These are phyloP conservation scores for Pezicula radicicola DNA, from an alignment of 2,329 filamentous ascomycete species.

Conservation along the genomic window DNA sequence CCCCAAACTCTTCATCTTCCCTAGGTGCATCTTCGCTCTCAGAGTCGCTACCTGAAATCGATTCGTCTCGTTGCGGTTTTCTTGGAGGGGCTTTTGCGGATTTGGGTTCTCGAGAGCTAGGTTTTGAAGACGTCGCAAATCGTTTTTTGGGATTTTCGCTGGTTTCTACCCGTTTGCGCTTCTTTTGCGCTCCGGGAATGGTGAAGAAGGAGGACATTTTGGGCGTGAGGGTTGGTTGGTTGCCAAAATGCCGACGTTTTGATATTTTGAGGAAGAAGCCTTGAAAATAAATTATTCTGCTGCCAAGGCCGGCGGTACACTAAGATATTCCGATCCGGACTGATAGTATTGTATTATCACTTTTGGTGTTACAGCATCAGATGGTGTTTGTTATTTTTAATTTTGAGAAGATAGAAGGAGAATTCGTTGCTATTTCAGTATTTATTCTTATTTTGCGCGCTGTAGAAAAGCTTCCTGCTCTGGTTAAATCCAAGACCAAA, in stretches of 20 bases:
- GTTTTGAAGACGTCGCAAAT: constrained; percentile 39
- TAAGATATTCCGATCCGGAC: background rate
- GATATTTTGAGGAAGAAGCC: background rate
- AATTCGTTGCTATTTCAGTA: too few species aligned
- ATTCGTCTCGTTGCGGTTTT: constrained; percentile 51
- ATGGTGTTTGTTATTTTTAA: background rate
- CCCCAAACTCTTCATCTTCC: constrained; percentile 57
- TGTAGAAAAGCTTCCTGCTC: too few species aligned
- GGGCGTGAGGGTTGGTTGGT: constrained; percentile 1
- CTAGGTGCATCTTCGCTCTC: constrained; percentile 30
- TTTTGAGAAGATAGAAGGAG: too few species aligned
- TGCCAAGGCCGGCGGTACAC: background rate
- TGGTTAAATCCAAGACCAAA: background rate
- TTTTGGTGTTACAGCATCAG: background rate
- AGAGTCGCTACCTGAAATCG: constrained; percentile 76
- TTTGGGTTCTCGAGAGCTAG: constrained; percentile 30
- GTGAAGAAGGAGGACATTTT: constrained; percentile 96
- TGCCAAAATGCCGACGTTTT: background rate
- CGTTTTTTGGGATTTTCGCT: constrained; percentile 58
- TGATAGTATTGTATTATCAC: background rate
- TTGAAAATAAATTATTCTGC: constrained; percentile 2
- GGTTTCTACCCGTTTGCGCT: constrained; percentile 72
- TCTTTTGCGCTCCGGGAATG: constrained; percentile 79
- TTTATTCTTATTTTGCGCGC: too few species aligned
- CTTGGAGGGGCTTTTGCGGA: constrained; percentile 36